Conservation (phyloP, 768 basidiomycete genomes). For the Lactifluus echinatus region DNA sequence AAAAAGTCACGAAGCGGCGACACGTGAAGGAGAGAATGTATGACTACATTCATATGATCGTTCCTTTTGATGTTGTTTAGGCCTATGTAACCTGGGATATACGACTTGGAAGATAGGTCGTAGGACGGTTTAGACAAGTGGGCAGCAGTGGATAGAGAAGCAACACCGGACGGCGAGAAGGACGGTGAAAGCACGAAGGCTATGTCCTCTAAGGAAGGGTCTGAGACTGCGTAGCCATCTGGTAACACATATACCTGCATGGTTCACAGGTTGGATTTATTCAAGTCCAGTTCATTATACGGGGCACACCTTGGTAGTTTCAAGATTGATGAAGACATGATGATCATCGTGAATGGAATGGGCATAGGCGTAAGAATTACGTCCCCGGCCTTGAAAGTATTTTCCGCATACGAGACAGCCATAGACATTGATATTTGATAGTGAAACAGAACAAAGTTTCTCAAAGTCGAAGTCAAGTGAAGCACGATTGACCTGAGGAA, state of each 20-base stretch:
- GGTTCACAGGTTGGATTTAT: neutral
- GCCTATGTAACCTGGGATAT: constrained; percentile 90
- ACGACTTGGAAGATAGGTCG: constrained; percentile 73
- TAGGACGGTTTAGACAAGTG: constrained; percentile 70
- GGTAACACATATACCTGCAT: constrained; percentile 90
- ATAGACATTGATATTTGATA: constrained; percentile 95
- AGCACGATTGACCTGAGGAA: constrained; percentile 73
- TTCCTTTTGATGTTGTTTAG: constrained; percentile 97
- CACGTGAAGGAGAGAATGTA: constrained; percentile 88
- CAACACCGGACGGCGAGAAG: constrained; percentile 58
- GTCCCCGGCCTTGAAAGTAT: constrained; percentile 96
- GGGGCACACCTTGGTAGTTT: constrained; percentile 72
- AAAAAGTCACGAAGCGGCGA: constrained; percentile 83
- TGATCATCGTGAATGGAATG: constrained; percentile 98
- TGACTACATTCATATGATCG: constrained; percentile 96
- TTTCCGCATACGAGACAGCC: constrained; percentile 97
- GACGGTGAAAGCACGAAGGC: constrained; percentile 80
- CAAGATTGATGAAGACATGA: constrained; percentile 95
- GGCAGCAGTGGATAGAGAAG: constrained; percentile 46
- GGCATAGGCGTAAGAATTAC: constrained; percentile 88
- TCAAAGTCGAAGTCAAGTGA: constrained; percentile 98
- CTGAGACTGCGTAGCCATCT: constrained; percentile 92
- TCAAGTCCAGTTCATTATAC: constrained; percentile 4
- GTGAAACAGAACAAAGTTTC: constrained; percentile 94
- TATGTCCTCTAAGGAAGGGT: constrained; percentile 95